Evolutionary conservation across 495 filamentous ascomycete species (phyloP).

Genomic region (Lineolata rhizophorae): DNA sequence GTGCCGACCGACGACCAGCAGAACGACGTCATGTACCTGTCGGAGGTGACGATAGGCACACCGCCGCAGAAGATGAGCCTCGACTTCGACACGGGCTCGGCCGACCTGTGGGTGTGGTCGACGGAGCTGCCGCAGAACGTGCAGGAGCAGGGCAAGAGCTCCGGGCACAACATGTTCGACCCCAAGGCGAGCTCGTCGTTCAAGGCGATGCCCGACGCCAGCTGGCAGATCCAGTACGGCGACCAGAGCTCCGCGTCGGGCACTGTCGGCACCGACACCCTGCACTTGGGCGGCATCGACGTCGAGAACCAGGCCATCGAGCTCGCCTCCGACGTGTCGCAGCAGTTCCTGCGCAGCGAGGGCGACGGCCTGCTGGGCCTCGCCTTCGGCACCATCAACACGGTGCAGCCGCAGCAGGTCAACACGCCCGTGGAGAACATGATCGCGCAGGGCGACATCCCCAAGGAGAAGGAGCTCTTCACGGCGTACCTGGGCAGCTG

Average conservation of each 20-base stretch:
- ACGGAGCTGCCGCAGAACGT: conserved; percentile 26
- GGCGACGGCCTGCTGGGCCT: conserved; percentile 61
- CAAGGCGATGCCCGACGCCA: conserved; percentile 24
- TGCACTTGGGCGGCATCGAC: conserved; percentile 43
- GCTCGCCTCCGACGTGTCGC: conserved; percentile 40
- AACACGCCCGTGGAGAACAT: conserved; percentile 59
- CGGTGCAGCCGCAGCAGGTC: conserved; percentile 35
- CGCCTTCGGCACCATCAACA: conserved; percentile 49
- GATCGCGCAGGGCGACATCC: conserved; percentile 45
- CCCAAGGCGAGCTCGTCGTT: conserved; percentile 36
- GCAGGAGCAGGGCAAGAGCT: conserved; percentile 10
- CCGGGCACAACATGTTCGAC: conserved; percentile 19
- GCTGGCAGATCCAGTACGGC: conserved; percentile 54
- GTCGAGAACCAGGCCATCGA: conserved; percentile 50
- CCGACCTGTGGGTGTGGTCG: conserved; percentile 64
- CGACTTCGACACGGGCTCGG: conserved; percentile 60
- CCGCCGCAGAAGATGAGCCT: conserved; percentile 42
- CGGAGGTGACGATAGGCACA: conserved; percentile 42
- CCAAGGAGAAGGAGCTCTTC: conserved; percentile 41
- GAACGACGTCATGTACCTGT: conserved; percentile 51
- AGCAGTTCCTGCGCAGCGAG: conserved; percentile 31
- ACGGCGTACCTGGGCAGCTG: conserved; percentile 48
- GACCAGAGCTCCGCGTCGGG: conserved; percentile 53
- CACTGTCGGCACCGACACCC: conserved; percentile 43
- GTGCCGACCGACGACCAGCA: conserved; percentile 53